Evolutionary conservation across 2,329 filamentous ascomycete genomes (phyloP).

Genomic region (Fusarium staphyleae): DNA sequence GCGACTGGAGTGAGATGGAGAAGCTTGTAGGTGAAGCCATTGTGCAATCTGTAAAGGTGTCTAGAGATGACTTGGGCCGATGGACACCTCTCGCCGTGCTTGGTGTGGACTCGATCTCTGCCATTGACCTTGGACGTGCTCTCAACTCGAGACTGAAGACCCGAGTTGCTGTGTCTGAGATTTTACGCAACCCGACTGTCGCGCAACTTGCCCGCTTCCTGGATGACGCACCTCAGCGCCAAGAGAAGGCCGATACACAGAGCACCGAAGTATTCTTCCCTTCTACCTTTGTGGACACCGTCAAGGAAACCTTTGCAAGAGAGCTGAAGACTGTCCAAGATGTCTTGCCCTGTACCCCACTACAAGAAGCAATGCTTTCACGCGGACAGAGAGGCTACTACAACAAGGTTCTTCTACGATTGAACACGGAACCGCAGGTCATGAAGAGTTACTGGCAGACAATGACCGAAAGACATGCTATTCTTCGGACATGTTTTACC

Average conservation of each 20-base stretch:
- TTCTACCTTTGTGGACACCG: slow-evolving; percentile 29
- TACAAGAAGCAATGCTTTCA: slow-evolving; percentile 87
- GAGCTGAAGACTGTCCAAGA: slow-evolving; percentile 52
- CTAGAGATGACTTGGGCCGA: slow-evolving; percentile 58
- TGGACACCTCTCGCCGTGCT: slow-evolving; percentile 79
- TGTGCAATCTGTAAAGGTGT: slow-evolving; percentile 55
- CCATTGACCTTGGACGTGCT: slow-evolving; percentile 70
- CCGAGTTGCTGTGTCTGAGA: slow-evolving; percentile 69
- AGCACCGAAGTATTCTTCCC: slow-evolving; percentile 38
- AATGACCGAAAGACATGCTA: slow-evolving; percentile 72
- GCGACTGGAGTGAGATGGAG: slow-evolving; percentile 64
- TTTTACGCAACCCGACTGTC: slow-evolving; percentile 75
- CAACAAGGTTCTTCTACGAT: slow-evolving; percentile 72
- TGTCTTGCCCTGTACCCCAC: slow-evolving; percentile 81
- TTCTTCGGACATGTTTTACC: slow-evolving; percentile 79
- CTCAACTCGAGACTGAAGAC: slow-evolving; percentile 57
- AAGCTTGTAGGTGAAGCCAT: slow-evolving; percentile 61
- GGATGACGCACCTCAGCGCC: slow-evolving; percentile 1
- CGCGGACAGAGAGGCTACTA: slow-evolving; percentile 65
- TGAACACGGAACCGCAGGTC: slow-evolving; percentile 57
- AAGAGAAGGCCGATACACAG: background rate
- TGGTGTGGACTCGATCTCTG: slow-evolving; percentile 84
- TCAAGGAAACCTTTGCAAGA: slow-evolving; percentile 45
- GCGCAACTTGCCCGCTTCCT: slow-evolving; percentile 59
- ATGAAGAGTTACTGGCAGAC: slow-evolving; percentile 68